Conservation (phyloP, 768 basidiomycete genomes). For the Dendrothele bispora region DNA sequence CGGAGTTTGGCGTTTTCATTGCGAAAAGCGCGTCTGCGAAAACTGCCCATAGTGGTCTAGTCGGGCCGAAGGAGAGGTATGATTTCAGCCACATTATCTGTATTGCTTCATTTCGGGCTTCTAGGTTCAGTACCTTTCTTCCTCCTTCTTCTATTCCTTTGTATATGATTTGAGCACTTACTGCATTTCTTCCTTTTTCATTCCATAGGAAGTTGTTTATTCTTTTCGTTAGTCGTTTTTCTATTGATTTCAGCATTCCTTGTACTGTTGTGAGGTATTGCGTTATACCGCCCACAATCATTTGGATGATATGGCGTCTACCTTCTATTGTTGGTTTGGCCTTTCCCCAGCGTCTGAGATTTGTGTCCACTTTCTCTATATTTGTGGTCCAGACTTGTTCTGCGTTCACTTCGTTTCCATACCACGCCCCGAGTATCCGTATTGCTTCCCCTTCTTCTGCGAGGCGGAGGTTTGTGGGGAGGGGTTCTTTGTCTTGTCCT, state of each 20-base stretch:
- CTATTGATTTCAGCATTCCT: constrained; percentile 15
- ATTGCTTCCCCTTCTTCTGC: constrained; percentile 1
- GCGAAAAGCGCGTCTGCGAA: neutral
- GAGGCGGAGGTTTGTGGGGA: constrained; percentile 2
- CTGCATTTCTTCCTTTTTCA: neutral
- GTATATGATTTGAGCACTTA: neutral
- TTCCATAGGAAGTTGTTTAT: constrained; percentile 10
- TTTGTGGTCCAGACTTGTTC: neutral
- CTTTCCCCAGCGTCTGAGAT: neutral
- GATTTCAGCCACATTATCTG: constrained; percentile 6
- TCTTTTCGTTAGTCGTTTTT: neutral
- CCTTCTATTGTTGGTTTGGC: constrained; percentile 10
- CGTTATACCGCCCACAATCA: constrained; percentile 8
- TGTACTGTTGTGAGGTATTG: constrained; percentile 14
- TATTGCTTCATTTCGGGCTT: constrained; percentile 11
- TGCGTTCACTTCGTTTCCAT: constrained; percentile 5
- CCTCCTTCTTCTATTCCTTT: constrained; percentile 9
- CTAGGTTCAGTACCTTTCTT: constrained; percentile 10
- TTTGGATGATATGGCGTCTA: neutral
- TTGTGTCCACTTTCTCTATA: constrained; percentile 3
- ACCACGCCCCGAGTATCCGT: constrained; percentile 5
- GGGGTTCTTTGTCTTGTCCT: neutral
- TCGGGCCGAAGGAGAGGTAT: constrained; percentile 2
- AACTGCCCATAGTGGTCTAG: neutral
- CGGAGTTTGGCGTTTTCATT: neutral